Evolutionary conservation across 495 filamentous ascomycete genomes (phyloP).

Genomic region (Penicillium argentinense): DNA sequence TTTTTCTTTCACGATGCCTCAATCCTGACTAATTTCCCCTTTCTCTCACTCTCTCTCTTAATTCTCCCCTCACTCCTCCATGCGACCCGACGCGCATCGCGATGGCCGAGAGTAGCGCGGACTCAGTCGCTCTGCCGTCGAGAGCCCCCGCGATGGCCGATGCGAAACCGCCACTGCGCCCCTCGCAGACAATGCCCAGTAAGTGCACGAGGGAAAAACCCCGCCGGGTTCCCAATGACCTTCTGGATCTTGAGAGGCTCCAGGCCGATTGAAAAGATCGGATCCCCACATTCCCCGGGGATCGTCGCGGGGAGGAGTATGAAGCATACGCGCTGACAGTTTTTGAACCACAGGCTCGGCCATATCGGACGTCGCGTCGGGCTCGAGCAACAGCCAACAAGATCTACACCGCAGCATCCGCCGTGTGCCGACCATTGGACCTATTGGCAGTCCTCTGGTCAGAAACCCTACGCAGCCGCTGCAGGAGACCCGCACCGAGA

Average conservation of each 20-base stretch:
- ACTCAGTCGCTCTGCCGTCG: conserved; percentile 14
- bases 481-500: conserved; percentile 34
- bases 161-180: conserved; percentile 17
- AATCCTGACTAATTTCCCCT: not conserved
- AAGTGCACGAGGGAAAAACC: conserved; percentile 15
- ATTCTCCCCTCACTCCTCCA: not conserved
- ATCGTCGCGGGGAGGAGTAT: no score
- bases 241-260: no score
- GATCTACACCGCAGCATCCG: conserved; percentile 31
- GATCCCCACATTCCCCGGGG: no score
- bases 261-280: no score
- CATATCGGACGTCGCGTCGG: conserved; percentile 36
- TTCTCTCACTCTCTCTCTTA: conserved; percentile 1
- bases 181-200: conserved; percentile 23
- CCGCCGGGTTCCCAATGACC: no score
- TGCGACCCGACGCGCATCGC: conserved; percentile 13
- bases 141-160: conserved; percentile 17
- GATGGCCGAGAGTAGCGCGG: conserved; percentile 20
- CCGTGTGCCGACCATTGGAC: conserved; percentile 4
- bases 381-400: conserved; percentile 35
- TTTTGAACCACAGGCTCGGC: conserved; percentile 27
- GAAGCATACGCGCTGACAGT: conserved; percentile 6
- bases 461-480: conserved; percentile 32
- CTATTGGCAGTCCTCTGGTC: conserved; percentile 18
- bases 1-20: conserved; percentile 4